Percentiles rank a stretch among this genome's conserved stretches.
Evolutionary conservation across 2,329 filamentous ascomycete species (phyloP).

Genomic region (Penicillium brevicompactum): DNA sequence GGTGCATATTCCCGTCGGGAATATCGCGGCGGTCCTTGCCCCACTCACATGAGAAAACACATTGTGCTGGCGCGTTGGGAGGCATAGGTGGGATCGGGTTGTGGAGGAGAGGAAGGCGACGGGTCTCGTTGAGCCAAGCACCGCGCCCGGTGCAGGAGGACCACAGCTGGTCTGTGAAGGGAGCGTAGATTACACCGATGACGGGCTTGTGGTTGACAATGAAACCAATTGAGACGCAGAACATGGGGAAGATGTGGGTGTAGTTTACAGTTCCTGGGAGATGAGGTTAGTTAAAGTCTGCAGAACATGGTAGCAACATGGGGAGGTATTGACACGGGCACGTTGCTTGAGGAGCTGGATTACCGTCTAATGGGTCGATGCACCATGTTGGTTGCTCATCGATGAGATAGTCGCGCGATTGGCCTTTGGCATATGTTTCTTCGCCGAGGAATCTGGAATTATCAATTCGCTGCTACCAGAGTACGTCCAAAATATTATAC

Average conservation of each 20-base stretch:
- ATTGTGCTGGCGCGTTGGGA: conserved; percentile 64
- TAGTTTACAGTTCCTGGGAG: conserved; percentile 70
- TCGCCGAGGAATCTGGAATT: conserved; percentile 70
- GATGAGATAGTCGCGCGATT: conserved; percentile 70
- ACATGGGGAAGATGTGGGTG: conserved; percentile 79
- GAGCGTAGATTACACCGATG: conserved; percentile 73
- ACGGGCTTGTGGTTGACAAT: conserved; percentile 61
- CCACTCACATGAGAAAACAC: conserved; percentile 77
- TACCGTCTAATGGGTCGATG: conserved; percentile 74
- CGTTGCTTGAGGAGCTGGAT: neutral
- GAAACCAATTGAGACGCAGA: conserved; percentile 76
- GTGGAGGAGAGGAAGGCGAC: conserved; percentile 63
- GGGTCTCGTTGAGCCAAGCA: conserved; percentile 69
- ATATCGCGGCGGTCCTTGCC: conserved; percentile 72
- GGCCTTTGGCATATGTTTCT: conserved; percentile 71
- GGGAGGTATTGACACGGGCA: too few species aligned
- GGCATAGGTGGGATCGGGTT: conserved; percentile 67
- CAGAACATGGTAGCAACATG: too few species aligned
- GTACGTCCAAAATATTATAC: conserved; percentile 27
- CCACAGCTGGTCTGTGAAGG: conserved; percentile 70
- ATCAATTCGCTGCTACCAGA: neutral
- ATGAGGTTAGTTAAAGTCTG: neutral
- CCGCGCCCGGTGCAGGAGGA: conserved; percentile 67
- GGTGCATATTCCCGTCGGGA: conserved; percentile 67
- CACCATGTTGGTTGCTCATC: conserved; percentile 68